These are phyloP conservation scores for Tuber brumale DNA, from an alignment of 495 filamentous ascomycete genomes.

Conservation along the genomic window DNA sequence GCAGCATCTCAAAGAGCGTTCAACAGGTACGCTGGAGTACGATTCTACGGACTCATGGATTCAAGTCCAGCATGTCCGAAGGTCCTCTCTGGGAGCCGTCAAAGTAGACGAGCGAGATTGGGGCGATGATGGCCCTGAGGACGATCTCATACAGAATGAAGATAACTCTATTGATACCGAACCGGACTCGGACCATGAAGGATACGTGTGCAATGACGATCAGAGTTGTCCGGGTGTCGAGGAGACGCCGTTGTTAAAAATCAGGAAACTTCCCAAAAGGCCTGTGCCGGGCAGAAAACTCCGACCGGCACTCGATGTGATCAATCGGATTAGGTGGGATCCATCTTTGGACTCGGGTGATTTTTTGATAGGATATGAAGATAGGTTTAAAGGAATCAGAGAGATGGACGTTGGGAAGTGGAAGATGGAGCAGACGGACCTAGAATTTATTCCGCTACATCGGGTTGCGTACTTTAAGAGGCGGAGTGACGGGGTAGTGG, in stretches of 20 bases:
- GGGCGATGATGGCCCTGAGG: slow-evolving; percentile 46
- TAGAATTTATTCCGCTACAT: slow-evolving; percentile 81
- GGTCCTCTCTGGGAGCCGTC: slow-evolving; percentile 43
- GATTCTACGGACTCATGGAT: slow-evolving; percentile 49
- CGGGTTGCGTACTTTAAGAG: slow-evolving; percentile 66
- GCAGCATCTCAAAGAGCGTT: slow-evolving; percentile 45
- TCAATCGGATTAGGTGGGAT: slow-evolving; percentile 71
- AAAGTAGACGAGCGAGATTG: slow-evolving; percentile 49
- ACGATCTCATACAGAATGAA: slow-evolving; percentile 40
- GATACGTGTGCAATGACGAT: slow-evolving; percentile 42
- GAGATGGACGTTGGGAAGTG: slow-evolving; percentile 60
- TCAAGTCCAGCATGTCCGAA: slow-evolving; percentile 44
- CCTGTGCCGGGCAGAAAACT: slow-evolving; percentile 32
- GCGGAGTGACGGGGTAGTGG: slow-evolving; percentile 46
- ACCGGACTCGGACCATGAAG: slow-evolving; percentile 35
- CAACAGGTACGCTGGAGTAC: slow-evolving; percentile 44
- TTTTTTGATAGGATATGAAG: slow-evolving; percentile 67
- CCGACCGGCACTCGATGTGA: slow-evolving; percentile 54
- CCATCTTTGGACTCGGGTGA: slow-evolving; percentile 53
- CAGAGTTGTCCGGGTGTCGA: slow-evolving; percentile 39
- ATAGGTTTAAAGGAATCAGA: slow-evolving; percentile 60
- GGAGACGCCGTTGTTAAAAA: slow-evolving; percentile 7
- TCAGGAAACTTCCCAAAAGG: slow-evolving; percentile 8
- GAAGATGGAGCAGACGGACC: slow-evolving; percentile 70
- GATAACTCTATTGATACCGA: slow-evolving; percentile 14